Base-by-base conservation (phyloP, 1,284 basidiomycete genomes). In the Pisolithus thermaeus region DNA sequence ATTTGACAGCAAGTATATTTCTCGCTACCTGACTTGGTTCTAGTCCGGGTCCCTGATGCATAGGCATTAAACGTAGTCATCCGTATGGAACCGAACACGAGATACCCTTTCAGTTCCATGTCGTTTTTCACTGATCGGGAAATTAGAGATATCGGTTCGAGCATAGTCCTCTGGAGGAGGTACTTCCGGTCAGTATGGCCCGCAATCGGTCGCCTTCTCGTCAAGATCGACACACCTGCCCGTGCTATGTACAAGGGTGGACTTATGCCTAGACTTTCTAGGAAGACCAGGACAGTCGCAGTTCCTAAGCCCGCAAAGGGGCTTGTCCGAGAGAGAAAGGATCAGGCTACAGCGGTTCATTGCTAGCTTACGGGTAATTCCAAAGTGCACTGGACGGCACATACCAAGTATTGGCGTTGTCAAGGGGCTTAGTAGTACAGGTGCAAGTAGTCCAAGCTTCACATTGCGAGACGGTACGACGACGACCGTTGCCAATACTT, bases 191-290 rank as follows among this genome's bases (percentile, higher is more conserved):
- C 84, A 0, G 78, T 88, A 25, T 75, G 88, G 12, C 87, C 87
- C 8, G 84, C 78, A 0, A 75, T 81, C 20, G 78, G 79, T 1
- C 73, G 73, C 14, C 80, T 89, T 72, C 67, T 89, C 40, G 79
- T 90, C 62, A 90, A 90, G 57, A 77, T 90, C 55, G 87, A 90
- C 56, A 87, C 89, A 51, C 81, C 81, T 2, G 88, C 88, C 0
- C 86, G 81, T 0, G 76, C 80, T 0, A 88, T 90, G 85, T 90
- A 84, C 65, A 81, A 81, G 62, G 60, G 73, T 0, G 77, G 78
- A 0, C 56, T 65, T 85, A 20, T 20, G 18, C 18, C 18, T 20
- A 20, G 18, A 20, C 18, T 20, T 20, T 20, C 1, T 20, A 20
- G 18, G 18, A 20, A 20, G 18, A 20, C 18, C 18, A 20, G 18